Evolutionary conservation across 352 stramenopile genomes (phyloP).

Genomic region (Pythium aphanidermatum): DNA sequence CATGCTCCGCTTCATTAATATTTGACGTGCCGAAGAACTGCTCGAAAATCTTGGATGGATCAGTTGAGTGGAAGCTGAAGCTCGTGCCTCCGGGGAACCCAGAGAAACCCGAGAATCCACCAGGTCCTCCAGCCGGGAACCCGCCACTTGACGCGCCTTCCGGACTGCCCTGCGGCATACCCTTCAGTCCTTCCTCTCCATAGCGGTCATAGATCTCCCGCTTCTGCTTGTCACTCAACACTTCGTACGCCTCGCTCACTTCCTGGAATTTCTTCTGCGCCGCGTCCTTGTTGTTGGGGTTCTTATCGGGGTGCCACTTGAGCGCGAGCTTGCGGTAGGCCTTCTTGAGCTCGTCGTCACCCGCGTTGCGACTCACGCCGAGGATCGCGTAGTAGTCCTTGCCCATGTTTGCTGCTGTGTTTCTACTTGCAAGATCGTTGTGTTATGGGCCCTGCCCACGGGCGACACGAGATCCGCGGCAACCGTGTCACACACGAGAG

Average conservation of each 20-base stretch:
- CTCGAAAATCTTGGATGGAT: constrained; percentile 87
- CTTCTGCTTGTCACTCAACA: constrained; percentile 92
- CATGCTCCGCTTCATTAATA: constrained; percentile 61
- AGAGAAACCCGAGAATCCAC: constrained; percentile 58
- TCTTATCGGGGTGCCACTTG: constrained; percentile 93
- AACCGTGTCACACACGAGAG: constrained; percentile 7
- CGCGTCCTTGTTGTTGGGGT: constrained; percentile 77
- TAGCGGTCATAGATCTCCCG: constrained; percentile 91
- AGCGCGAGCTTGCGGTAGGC: constrained; percentile 87
- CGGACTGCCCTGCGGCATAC: constrained; percentile 18
- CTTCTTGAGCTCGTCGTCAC: constrained; percentile 78
- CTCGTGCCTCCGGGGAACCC: constrained; percentile 59
- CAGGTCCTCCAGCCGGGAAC: constrained; percentile 14
- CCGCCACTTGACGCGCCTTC: constrained; percentile 15
- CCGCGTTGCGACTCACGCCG: constrained; percentile 54
- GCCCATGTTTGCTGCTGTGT: constrained; percentile 37
- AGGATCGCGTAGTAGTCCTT: constrained; percentile 85
- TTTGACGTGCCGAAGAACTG: constrained; percentile 88
- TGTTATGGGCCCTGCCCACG: not conserved
- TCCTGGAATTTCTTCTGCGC: constrained; percentile 92
- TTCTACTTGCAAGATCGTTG: constrained; percentile 3
- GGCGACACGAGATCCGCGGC: not conserved
- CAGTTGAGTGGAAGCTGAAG: constrained; percentile 75
- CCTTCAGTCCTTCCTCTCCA: constrained; percentile 88
- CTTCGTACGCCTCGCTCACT: constrained; percentile 90